Percentiles rank a stretch among this genome's conserved stretches.
These are phyloP conservation scores for Xylaria sp. DNA, from an alignment of 2,329 filamentous ascomycete genomes.

Conservation along the genomic window DNA sequence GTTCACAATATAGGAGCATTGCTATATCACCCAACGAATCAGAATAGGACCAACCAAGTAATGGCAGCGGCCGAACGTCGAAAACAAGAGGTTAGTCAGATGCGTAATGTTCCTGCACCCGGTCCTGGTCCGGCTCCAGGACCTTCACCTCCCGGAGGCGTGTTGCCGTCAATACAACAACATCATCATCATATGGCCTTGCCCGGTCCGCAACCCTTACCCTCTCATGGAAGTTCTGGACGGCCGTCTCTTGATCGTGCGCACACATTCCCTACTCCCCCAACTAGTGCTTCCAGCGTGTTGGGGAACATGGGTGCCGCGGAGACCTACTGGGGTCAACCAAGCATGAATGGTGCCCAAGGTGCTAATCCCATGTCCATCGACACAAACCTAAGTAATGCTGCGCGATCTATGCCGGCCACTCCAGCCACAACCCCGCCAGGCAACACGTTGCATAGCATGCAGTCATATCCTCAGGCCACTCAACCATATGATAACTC, in stretches of 20 bases:
- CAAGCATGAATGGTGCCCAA: conserved; percentile 66
- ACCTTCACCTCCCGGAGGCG: conserved; percentile 54
- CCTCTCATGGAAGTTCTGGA: conserved; percentile 72
- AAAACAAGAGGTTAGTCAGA: conserved; percentile 70
- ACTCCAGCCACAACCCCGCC: conserved; percentile 93
- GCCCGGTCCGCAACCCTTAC: conserved; percentile 59
- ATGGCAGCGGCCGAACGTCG: conserved; percentile 84
- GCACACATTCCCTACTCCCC: conserved; percentile 92
- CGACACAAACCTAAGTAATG: conserved; percentile 77
- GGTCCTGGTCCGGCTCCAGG: conserved; percentile 57
- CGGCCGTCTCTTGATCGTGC: conserved; percentile 82
- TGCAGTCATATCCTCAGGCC: conserved; percentile 75
- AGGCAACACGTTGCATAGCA: conserved; percentile 74
- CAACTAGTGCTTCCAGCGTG: conserved; percentile 88
- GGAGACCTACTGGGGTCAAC: conserved; percentile 77
- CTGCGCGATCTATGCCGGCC: conserved; percentile 79
- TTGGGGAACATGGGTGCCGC: conserved; percentile 75
- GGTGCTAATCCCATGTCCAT: conserved; percentile 76
- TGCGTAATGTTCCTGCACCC: conserved; percentile 63
- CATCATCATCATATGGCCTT: conserved; percentile 67
- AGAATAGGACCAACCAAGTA: conserved; percentile 79
- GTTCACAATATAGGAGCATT: conserved; percentile 96
- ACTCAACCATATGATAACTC: conserved; percentile 76
- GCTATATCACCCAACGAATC: conserved; percentile 91
- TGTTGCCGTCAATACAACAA: conserved; percentile 71